Evolutionary conservation across 345 rosid genomes (phyloP).

Genomic region (Dovyalis caffra): DNA sequence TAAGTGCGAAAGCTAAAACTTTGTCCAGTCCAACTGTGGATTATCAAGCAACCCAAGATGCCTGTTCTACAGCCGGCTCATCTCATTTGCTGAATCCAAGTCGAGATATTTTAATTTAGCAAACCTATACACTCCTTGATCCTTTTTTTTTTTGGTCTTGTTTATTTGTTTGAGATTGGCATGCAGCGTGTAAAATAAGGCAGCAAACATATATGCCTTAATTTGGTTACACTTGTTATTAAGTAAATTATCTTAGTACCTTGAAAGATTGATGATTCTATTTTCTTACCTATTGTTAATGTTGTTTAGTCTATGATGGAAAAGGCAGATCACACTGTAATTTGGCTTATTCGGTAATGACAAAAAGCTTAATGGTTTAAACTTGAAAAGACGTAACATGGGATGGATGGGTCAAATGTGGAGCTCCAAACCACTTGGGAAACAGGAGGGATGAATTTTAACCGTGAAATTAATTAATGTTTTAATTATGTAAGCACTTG

Average conservation of each 20-base stretch:
- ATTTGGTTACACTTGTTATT: neutral
- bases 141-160: conserved; percentile 1
- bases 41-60: conserved; percentile 4
- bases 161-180: conserved; percentile 9
- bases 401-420: neutral
- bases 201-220: neutral
- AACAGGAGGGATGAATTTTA: neutral
- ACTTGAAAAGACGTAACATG: neutral
- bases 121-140: neutral
- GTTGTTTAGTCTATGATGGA: too few relatives aligned
- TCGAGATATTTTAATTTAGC: neutral
- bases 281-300: too few relatives aligned
- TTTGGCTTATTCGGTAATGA: conserved; percentile 3
- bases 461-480: neutral
- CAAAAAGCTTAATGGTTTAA: neutral
- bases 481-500: neutral
- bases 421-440: conserved; percentile 6
- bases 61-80: neutral
- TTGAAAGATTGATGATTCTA: neutral
- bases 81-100: neutral
- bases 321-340: neutral
- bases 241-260: neutral
- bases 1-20: conserved; percentile 27
- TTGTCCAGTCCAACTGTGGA: conserved; percentile 9
- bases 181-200: conserved; percentile 11